A percentile compares a stretch with the other conserved stretches of the same genome.
phyloP scores from a whole-genome alignment of 768 basidiomycete genomes.

The Coprinopsis marcescibilis region DNA sequence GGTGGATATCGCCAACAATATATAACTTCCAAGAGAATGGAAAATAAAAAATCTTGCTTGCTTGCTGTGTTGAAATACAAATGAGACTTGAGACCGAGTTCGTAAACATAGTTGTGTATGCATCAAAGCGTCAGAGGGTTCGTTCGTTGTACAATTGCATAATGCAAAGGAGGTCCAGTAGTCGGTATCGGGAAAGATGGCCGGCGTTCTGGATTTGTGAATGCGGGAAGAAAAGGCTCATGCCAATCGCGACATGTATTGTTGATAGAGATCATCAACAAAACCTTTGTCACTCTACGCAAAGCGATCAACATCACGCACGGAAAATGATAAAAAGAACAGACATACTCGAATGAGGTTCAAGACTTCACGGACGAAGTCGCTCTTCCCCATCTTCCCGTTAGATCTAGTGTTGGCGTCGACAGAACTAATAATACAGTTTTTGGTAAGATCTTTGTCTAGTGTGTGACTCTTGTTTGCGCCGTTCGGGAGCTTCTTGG shows the following conservation, averaged over 20 bases:
- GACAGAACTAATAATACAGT: constrained; percentile 3
- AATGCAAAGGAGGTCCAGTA: too few species aligned
- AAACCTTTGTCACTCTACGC: constrained; percentile 59
- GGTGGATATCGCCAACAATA: too few species aligned
- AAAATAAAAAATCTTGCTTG: too few species aligned
- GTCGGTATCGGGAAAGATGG: too few species aligned
- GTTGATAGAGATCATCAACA: constrained; percentile 37
- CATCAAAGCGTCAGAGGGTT: too few species aligned
- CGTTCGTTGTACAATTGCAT: too few species aligned
- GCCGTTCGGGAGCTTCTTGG: constrained; percentile 16
- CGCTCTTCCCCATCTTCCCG: constrained; percentile 40
- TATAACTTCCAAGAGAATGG: too few species aligned
- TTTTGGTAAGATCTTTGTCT: constrained; percentile 10
- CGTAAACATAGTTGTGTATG: too few species aligned
- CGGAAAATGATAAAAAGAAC: background rate
- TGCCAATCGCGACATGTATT: background rate
- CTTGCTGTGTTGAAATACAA: too few species aligned
- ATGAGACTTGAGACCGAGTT: too few species aligned
- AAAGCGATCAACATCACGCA: background rate
- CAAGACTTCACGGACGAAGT: constrained; percentile 55
- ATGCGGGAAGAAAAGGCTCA: constrained; percentile 2
- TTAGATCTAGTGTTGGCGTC: constrained; percentile 17
- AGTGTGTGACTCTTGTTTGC: constrained; percentile 17
- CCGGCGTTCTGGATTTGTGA: too few species aligned
- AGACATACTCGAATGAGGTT: constrained; percentile 56